Base-by-base conservation (phyloP, 805 yeast species). In the Lipomyces japonicus region DNA sequence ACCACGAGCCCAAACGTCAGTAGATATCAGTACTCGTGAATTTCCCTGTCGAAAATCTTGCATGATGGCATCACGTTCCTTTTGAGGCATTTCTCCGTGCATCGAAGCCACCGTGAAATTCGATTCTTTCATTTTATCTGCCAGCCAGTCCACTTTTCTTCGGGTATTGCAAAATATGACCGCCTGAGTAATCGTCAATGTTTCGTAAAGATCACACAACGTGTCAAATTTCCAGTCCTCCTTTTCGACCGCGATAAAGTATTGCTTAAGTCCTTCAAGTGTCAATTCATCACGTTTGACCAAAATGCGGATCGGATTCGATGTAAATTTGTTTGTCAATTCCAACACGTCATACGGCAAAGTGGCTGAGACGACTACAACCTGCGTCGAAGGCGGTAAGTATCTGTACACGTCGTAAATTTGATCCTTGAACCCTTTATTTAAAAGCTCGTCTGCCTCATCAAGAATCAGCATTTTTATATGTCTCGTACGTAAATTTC, bases 131-230 rank as follows among this genome's bases (percentile, higher is more conserved):
- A 91, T 77, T 64, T 81, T 79, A 59, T 80, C 79, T 52, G 91
- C 79, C 61, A 91, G 78, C 81, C 81, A 83, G 74, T 91, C 96
- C 60, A 93, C 97, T 73, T 90, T 90, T 63, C 86, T 76, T 71
- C 87, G 87, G 61, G 97, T 90, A 78, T 91, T 91, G 75, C 97
- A 93, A 80, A 91, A 91, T 58, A 91, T 91, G 57, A 91, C 97
- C 50, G 97, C 95, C 74, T 91, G 98, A 50, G 97, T 88, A 62
- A 93, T 89, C 22, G 97, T 86, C 65, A 91, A 75, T 24, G 97
- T 86, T 72, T 91, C 97, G 74, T 93, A 93, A 63, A 91, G 72
- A 72, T 91, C 98, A 70, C 93, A 86, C 65, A 91, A 75, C 57
- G 96, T 88, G 70, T 90, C 96, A 64, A 89, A 86, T 74, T 91